These are phyloP conservation scores for Leishmania martiniquensis DNA, from an alignment of 208 protist genomes.

Conservation along the genomic window DNA sequence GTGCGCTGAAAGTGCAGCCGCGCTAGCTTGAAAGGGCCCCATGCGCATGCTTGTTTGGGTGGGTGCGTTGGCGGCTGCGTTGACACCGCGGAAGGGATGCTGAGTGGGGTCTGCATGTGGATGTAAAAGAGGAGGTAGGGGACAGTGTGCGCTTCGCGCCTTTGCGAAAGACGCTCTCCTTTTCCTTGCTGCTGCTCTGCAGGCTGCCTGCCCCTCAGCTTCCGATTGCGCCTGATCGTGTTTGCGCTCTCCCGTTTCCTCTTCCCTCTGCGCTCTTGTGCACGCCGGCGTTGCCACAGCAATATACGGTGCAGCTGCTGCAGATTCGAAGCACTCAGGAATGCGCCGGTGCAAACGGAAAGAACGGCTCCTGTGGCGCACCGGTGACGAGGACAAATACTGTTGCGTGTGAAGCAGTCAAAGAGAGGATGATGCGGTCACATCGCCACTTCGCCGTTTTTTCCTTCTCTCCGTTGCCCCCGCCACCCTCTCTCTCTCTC, in stretches of 20 bases:
- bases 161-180: not conserved
- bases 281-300: not conserved
- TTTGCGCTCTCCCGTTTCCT: not conserved
- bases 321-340: not conserved
- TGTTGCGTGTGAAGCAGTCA: not conserved
- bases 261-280: too few species aligned
- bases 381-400: not conserved
- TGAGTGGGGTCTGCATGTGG: not conserved
- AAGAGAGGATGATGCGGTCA: too few species aligned
- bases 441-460: not conserved
- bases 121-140: not conserved
- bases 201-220: not conserved
- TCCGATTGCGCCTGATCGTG: not conserved
- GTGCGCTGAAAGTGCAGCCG: not conserved
- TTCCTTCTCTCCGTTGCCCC: not conserved
- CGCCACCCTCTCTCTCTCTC: not conserved
- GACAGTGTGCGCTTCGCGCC: not conserved
- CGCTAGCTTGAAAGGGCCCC: not conserved
- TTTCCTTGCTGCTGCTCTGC: not conserved
- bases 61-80: not conserved
- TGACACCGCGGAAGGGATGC: not conserved
- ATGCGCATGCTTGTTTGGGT: not conserved
- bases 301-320: not conserved
- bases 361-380: not conserved
- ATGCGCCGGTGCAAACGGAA: not conserved